Evolutionary conservation across 345 rosid genomes (phyloP).

Genomic region (Physaria fendleri): DNA sequence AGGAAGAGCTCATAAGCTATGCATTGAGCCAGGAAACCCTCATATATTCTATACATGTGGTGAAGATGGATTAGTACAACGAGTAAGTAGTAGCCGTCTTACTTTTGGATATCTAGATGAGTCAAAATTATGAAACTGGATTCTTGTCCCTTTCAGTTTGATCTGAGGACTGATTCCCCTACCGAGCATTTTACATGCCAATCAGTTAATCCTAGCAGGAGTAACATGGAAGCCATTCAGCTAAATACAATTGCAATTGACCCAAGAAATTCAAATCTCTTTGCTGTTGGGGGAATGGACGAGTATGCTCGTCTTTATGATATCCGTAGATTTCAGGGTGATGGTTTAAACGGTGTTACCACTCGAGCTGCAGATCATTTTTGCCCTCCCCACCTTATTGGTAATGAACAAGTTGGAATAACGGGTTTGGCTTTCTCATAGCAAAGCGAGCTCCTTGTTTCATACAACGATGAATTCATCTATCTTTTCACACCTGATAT

Average conservation of each 20-base stretch:
- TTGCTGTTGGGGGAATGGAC: slow-evolving; percentile 76
- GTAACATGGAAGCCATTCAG: slow-evolving; percentile 30
- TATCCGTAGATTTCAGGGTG: slow-evolving; percentile 59
- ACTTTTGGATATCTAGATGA: neutral
- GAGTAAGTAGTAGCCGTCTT: slow-evolving; percentile 42
- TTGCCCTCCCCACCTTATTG: slow-evolving; percentile 69
- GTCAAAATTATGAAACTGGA: neutral
- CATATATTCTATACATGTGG: slow-evolving; percentile 75
- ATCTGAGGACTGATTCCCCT: slow-evolving; percentile 57
- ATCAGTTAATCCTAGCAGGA: slow-evolving; percentile 32
- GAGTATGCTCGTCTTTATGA: slow-evolving; percentile 83
- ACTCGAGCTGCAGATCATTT: slow-evolving; percentile 55
- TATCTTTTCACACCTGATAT: slow-evolving; percentile 65
- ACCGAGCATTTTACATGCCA: slow-evolving; percentile 70
- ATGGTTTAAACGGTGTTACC: slow-evolving; percentile 46
- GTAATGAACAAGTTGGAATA: slow-evolving; percentile 52
- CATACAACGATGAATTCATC: slow-evolving; percentile 67
- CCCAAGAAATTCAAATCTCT: slow-evolving; percentile 68
- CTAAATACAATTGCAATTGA: slow-evolving; percentile 76
- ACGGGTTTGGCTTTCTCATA: slow-evolving; percentile 89
- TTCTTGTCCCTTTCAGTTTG: slow-evolving; percentile 55
- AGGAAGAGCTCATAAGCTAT: slow-evolving; percentile 72
- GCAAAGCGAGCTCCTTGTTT: slow-evolving; percentile 84
- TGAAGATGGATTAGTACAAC: slow-evolving; percentile 92
- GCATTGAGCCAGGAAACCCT: slow-evolving; percentile 88